phyloP scores from a whole-genome alignment of 257 asterid species.

The Scutellaria galericulata region DNA sequence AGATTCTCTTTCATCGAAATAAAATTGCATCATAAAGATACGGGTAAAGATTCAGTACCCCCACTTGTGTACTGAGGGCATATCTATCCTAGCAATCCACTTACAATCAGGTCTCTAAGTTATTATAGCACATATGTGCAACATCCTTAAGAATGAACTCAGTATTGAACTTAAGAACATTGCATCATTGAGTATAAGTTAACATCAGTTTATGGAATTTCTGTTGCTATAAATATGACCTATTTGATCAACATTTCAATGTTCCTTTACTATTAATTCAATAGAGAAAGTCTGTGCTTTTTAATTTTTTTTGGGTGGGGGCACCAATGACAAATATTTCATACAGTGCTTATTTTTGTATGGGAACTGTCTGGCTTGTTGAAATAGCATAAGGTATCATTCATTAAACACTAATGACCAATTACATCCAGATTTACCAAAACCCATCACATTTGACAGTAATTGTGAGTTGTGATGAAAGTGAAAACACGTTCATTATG shows the following conservation, averaged over 20 bases:
- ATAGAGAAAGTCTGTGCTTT: not conserved
- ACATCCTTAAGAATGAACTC: not conserved
- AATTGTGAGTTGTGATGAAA: not conserved
- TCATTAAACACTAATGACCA: slow-evolving; percentile 13
- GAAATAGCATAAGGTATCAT: not conserved
- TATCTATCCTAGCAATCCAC: not conserved
- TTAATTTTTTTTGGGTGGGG: not conserved
- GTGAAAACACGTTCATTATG: not conserved
- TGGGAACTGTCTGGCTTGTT: not conserved
- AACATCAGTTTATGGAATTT: slow-evolving; percentile 20
- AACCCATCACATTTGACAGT: not conserved
- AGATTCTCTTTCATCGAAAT: not conserved
- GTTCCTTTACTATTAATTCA: not conserved
- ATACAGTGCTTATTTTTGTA: not conserved
- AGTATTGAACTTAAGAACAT: not conserved
- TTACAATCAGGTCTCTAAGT: not conserved
- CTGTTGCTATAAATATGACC: not conserved
- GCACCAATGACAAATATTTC: not conserved
- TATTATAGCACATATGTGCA: not conserved
- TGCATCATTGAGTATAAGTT: not conserved
- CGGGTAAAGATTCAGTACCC: not conserved
- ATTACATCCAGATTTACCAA: not conserved
- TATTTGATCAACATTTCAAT: not conserved
- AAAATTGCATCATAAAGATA: slow-evolving; percentile 10
- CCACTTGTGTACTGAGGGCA: not conserved